Evolutionary conservation across 2,329 filamentous ascomycete genomes (phyloP).

Genomic region (Sclerotinia trifoliorum): DNA sequence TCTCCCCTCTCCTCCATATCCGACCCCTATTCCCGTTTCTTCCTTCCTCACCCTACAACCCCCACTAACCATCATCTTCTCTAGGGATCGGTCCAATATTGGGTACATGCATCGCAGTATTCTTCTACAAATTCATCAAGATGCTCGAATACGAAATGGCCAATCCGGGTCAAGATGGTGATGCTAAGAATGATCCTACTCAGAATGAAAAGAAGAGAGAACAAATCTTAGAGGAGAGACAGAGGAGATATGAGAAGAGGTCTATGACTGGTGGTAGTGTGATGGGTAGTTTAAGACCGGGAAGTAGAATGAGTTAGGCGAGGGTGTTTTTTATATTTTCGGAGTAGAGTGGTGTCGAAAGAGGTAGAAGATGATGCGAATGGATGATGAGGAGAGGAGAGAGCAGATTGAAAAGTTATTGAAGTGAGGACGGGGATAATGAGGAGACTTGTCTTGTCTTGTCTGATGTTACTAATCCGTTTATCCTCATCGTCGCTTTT

Average conservation of each 20-base stretch:
- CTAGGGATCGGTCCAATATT: slow-evolving; percentile 51
- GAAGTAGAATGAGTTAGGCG: slow-evolving; percentile 4
- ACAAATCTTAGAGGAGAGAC: slow-evolving; percentile 18
- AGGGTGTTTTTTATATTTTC: too few species aligned
- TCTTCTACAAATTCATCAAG: slow-evolving; percentile 51
- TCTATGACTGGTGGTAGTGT: neutral
- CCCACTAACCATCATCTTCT: neutral
- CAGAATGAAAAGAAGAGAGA: slow-evolving; percentile 14
- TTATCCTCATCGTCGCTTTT: neutral
- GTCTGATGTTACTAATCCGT: neutral
- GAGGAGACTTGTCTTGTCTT: neutral
- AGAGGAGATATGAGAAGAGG: slow-evolving; percentile 8
- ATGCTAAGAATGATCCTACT: slow-evolving; percentile 22
- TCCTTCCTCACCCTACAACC: too few species aligned
- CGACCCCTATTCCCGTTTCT: neutral
- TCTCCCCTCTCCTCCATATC: neutral
- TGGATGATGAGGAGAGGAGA: neutral
- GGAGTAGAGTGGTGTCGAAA: too few species aligned
- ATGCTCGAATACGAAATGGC: slow-evolving; percentile 52
- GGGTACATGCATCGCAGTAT: slow-evolving; percentile 49
- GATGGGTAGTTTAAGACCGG: neutral
- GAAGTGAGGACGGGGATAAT: neutral
- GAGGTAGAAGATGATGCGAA: too few species aligned
- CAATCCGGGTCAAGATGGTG: slow-evolving; percentile 38
- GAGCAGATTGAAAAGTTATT: neutral